Evolutionary conservation across 805 yeast genomes (phyloP), one percentile per base, ranked within the genome.

Genomic region (Zygotorulaspora sp.): DNA sequence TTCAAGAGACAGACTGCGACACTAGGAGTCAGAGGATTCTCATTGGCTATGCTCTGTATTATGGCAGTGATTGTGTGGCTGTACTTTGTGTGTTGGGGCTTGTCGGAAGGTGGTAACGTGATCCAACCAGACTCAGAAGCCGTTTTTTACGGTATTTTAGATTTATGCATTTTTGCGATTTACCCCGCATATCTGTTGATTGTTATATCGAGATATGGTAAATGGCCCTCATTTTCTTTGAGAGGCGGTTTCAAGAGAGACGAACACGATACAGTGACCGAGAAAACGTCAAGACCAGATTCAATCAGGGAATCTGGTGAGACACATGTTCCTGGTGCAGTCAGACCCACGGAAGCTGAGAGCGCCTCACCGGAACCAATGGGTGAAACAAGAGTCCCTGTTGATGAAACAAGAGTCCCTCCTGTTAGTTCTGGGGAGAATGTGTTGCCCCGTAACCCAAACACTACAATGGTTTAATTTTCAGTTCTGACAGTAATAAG

Each of bases 111-210:
- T 67, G 78, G 77, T 59, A 74, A 74, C 50, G 65, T 56, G 26
- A 72, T 74, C 42, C 71, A 69, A 46, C 74, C 76, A 30, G 77
- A 71, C 49, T 63, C 73, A n/a, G 78, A 72, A 53, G 71, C 74
- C 38, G 74, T 67, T 13, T 74, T 72, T 61, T 71, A 70, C 49
- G 79, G 79, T 63, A 55, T 73, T 30, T 63, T 74, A 45, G 78
- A 74, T 52, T 44, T 72, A 31, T 47, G 71, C 30, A 57, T 63
- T 39, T 74, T 72, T 52, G 64, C 61, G 36, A 18, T 65, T 28
- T 53, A 68, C 33, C 78, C 78, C 35, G 52, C 63, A 13, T 49
- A 57, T 30, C 48, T 58, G 28, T 31, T 53, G n/a, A 40, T 48
- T 33, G 30, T 47, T 15, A 33, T 44, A 29, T 29, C 35, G 24